Evolutionary conservation across 1,284 basidiomycete species (phyloP).

Genomic region (Fomitopsis schrenkii): DNA sequence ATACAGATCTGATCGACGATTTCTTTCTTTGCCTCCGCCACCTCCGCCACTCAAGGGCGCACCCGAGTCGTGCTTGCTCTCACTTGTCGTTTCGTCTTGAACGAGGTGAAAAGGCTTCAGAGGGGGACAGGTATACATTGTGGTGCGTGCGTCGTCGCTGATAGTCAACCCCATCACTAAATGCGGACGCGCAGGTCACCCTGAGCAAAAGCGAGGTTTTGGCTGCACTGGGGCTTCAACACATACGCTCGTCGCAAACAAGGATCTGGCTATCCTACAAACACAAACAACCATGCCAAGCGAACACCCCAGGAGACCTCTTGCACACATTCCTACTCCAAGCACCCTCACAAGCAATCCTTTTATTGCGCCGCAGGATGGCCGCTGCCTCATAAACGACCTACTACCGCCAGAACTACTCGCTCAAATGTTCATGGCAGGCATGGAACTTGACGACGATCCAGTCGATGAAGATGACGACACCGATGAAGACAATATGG

Average conservation of each 20-base stretch:
- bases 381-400: constrained; percentile 47
- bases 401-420: constrained; percentile 59
- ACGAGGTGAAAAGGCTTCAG: too few species aligned
- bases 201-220: too few species aligned
- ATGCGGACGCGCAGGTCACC: background rate
- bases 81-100: too few species aligned
- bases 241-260: too few species aligned
- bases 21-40: background rate
- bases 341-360: constrained; percentile 13
- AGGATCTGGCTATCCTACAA: background rate
- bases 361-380: constrained; percentile 39
- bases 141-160: too few species aligned
- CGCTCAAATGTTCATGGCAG: constrained; percentile 47
- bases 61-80: background rate
- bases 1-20: background rate
- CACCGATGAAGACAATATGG: constrained; percentile 26
- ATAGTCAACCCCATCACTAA: too few species aligned
- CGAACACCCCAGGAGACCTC: background rate
- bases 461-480: constrained; percentile 25
- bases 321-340: background rate
- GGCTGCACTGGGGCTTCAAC: too few species aligned
- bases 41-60: background rate
- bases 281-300: background rate
- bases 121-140: too few species aligned
- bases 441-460: constrained; percentile 23